Percentiles rank a stretch among this genome's conserved stretches.
Conservation (phyloP, 768 basidiomycete genomes). For the Termitomyces sp. region DNA sequence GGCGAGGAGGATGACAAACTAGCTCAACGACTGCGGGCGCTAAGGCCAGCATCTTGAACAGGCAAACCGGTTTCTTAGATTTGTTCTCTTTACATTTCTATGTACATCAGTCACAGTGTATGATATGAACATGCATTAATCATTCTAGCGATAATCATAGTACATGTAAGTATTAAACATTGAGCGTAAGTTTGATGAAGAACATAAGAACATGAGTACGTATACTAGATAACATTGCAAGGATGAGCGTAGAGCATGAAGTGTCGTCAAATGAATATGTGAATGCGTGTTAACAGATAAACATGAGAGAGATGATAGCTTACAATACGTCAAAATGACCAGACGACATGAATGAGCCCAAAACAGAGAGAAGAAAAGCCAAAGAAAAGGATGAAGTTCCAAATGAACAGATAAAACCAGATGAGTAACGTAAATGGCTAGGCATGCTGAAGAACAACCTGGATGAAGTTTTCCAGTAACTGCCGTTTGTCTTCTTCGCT, state of each 20-base stretch:
- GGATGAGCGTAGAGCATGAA: slow-evolving; percentile 2
- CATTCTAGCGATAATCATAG: slow-evolving; percentile 11
- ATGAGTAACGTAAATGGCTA: slow-evolving; percentile 16
- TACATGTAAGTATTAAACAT: slow-evolving; percentile 18
- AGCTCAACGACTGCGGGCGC: slow-evolving; percentile 83
- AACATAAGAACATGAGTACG: slow-evolving; percentile 10
- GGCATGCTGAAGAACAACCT: slow-evolving; percentile 54
- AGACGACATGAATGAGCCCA: slow-evolving; percentile 6
- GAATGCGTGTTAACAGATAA: slow-evolving; percentile 4
- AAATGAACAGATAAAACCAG: neutral
- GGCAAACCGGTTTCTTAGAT: neutral
- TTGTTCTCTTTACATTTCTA: slow-evolving; percentile 3
- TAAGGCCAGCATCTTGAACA: slow-evolving; percentile 69
- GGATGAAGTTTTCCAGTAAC: slow-evolving; percentile 58
- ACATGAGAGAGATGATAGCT: slow-evolving; percentile 5
- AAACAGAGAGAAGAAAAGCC: slow-evolving; percentile 4
- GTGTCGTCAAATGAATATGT: slow-evolving; percentile 2
- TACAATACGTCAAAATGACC: slow-evolving; percentile 10
- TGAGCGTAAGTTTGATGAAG: slow-evolving; percentile 9
- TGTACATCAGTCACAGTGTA: slow-evolving; percentile 7
- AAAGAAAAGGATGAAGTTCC: neutral
- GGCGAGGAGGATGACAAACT: slow-evolving; percentile 80
- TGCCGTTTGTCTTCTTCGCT: slow-evolving; percentile 43
- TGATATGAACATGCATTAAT: slow-evolving; percentile 15
- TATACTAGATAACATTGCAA: slow-evolving; percentile 14